Base-by-base conservation (phyloP, 495 filamentous ascomycete genomes). In the Thozetella sp. region DNA sequence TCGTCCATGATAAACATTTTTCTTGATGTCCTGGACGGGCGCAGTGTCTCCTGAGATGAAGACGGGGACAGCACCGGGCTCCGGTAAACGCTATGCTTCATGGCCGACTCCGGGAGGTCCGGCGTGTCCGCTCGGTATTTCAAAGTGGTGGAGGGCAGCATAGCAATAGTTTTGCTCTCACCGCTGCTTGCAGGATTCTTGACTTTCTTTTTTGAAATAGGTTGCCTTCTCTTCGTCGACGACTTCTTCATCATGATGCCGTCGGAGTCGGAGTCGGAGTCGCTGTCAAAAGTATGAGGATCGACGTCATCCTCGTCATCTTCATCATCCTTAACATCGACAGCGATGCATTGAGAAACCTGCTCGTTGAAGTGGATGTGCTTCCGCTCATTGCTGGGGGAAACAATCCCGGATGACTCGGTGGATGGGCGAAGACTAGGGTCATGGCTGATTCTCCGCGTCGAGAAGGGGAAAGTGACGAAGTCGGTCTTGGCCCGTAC, bases 331-430 rank as follows among this genome's bases (percentile, higher is more conserved):
- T 95, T 93, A 55, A 85, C 80, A 24, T 98, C 93, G 23, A 99
- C 89, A 2, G 95, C 95, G 54, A 97, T 97, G 67, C 93, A 97
- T 69, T 99, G 94, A 66, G 92, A 87, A 12, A 99, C 95, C 73
- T 92, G 90, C 68, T 97, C 89, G 71, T 97, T 95, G 76, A 99
- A 99, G 69, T 96, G 92, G 53, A 99, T 98, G 69, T 97, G 95
- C 46, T 89, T 91, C 58, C 80, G 82, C 65, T 90, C 90, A 3
- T 75, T 60, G 30, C 77, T 80, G 3, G 93, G 93, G 3, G 92
- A 93, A 2, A 77, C 75, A 34, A 88, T 63, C 17, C 87, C 87
- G 19, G 88, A 90, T 2, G 86, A 86, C 22, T 78, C 74, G n/a
- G 76, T 69, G 15, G 87, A 89, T 2, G 86, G 79, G 20, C 81